Evolutionary conservation across 805 yeast genomes (phyloP), one percentile per base, ranked within the genome.

Genomic region (Pichia heedii): DNA sequence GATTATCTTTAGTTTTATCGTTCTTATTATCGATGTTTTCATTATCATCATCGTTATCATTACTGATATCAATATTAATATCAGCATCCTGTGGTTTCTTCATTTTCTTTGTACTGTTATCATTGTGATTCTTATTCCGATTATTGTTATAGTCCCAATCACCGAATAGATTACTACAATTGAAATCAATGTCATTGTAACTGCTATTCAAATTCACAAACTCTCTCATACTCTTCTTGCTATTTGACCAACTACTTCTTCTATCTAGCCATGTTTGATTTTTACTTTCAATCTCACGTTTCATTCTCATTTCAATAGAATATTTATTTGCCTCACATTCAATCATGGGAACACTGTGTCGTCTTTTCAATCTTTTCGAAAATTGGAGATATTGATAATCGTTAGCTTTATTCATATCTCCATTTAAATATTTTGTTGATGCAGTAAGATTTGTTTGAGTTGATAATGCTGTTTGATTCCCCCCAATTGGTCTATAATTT

Each of bases 331-430:
- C 30, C 24, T 69, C 75, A 3, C 51, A 40, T 15, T 52, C 42
- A 10, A 64, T 46, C 6, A 57, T 56, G 1, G 75, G 75, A 36
- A 62, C 58, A n/a, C 74, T 66, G 18, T 57, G 54, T 39, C 75
- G 55, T 52, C 75, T 51, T 15, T 56, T 54, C 20, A 66, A 34
- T 18, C 65, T 45, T 5, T 44, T 32, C 32, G 52, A 51, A 43
- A 60, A 60, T 7, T 37, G 12, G 3, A 37, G 27, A 18, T 50
- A 54, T 29, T 58, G 55, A 7, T 24, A 20, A 38, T 56, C 58
- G 22, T 48, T 43, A 12, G 19, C 21, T 13, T 38, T 24, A 7
- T 13, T 4, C 12, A 16, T 13, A 4, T 13, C 21, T 6, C 11
- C 16, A n/a, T 18, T 22, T 5, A 12, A 21, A 13, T 19, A 27